These are phyloP conservation scores for Pythium plurisporium DNA, from an alignment of 352 stramenopile genomes.

Conservation along the genomic window DNA sequence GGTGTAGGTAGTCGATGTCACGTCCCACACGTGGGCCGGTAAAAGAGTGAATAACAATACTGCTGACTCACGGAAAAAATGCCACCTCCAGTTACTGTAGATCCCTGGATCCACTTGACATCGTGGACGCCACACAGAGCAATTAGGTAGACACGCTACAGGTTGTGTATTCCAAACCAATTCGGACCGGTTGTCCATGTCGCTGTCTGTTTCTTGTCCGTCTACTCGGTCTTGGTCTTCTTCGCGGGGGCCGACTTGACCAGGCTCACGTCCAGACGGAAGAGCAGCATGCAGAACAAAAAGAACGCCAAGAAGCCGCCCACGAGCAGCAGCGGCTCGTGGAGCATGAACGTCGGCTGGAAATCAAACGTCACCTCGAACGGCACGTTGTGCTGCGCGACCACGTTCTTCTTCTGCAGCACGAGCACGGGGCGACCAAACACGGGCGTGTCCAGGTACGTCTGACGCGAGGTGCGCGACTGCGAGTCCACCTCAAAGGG, in stretches of 20 bases:
- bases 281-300: slow-evolving; percentile 79
- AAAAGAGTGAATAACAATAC: slow-evolving; percentile 19
- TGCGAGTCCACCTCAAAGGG: slow-evolving; percentile 64
- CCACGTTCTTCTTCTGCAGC: slow-evolving; percentile 80
- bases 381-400: slow-evolving; percentile 77
- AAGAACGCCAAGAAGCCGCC: slow-evolving; percentile 82
- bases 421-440: slow-evolving; percentile 80
- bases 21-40: not conserved
- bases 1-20: not conserved
- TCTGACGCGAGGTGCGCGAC: slow-evolving; percentile 62
- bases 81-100: too few relatives aligned
- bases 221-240: slow-evolving; percentile 64
- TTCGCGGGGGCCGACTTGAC: slow-evolving; percentile 28
- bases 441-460: slow-evolving; percentile 79
- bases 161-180: too few relatives aligned
- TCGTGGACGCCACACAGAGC: too few relatives aligned
- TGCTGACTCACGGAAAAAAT: slow-evolving; percentile 26
- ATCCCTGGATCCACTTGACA: too few relatives aligned
- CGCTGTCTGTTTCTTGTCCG: not conserved
- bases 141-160: too few relatives aligned
- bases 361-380: slow-evolving; percentile 88
- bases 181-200: too few relatives aligned
- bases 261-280: slow-evolving; percentile 81
- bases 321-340: slow-evolving; percentile 85
- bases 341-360: slow-evolving; percentile 71